A percentile compares a stretch with the other conserved stretches of the same genome.
Conservation (phyloP, 345 rosid species). For the Euphorbia tirucalli region DNA sequence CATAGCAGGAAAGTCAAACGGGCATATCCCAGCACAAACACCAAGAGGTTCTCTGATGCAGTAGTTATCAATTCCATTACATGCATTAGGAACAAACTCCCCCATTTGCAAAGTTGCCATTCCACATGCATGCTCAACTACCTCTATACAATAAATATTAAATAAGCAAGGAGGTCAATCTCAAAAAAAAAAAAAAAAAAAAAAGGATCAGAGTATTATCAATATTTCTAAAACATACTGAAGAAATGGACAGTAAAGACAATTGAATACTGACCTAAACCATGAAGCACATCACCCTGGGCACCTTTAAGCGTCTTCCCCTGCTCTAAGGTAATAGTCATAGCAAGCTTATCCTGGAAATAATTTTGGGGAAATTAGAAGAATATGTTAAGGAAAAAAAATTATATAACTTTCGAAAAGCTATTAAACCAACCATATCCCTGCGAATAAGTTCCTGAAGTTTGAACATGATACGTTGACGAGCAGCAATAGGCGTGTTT, state of each 20-base stretch:
- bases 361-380: too few species aligned
- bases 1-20: conserved; percentile 99
- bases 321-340: conserved; percentile 85
- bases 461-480: conserved; percentile 89
- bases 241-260: too few species aligned
- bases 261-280: conserved; percentile 82
- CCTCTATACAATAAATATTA: too few species aligned
- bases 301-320: conserved; percentile 98
- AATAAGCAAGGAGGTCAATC: too few species aligned
- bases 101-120: conserved; percentile 97
- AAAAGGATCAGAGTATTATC: too few species aligned
- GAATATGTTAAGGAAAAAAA: too few species aligned
- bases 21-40: conserved; percentile 97
- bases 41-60: conserved; percentile 95
- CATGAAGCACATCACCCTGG: conserved; percentile 96
- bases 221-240: too few species aligned
- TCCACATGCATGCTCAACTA: conserved; percentile 97
- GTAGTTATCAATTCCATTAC: conserved; percentile 87
- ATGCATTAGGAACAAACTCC: conserved; percentile 82
- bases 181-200: too few species aligned
- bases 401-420: conserved; percentile 1
- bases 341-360: conserved; percentile 96
- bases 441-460: conserved; percentile 90
- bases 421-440: conserved; percentile 52
- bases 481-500: conserved; percentile 75